A percentile compares a stretch with the other conserved stretches of the same genome.
These are phyloP conservation scores for Perkinsus olseni DNA, from an alignment of 169 alveolate genomes.

Conservation along the genomic window DNA sequence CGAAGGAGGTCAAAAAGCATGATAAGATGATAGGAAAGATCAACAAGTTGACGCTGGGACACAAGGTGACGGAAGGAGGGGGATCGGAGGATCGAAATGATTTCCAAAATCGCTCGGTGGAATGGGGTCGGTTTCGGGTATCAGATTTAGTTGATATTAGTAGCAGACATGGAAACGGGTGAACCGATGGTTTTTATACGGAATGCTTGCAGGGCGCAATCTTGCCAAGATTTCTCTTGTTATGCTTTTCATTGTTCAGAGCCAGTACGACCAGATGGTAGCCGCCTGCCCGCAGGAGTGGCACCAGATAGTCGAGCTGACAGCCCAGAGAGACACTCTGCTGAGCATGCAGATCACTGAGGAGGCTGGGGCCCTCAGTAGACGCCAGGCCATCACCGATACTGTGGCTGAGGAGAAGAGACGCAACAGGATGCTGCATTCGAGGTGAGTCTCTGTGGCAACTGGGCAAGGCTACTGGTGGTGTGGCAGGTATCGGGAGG, in stretches of 20 bases:
- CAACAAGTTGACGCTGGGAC: neutral
- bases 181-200: too few species aligned
- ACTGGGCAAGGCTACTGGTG: neutral
- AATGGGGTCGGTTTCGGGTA: too few species aligned
- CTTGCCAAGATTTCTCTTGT: too few species aligned
- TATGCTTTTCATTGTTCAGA: neutral
- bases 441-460: neutral
- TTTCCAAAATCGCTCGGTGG: neutral
- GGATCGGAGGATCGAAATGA: neutral
- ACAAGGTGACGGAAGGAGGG: neutral
- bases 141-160: too few species aligned
- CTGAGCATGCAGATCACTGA: neutral
- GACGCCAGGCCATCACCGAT: neutral
- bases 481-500: neutral
- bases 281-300: neutral
- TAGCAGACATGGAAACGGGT: too few species aligned
- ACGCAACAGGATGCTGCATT: neutral
- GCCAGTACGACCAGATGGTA: neutral
- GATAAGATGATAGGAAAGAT: neutral
- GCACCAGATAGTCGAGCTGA: neutral
- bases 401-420: neutral
- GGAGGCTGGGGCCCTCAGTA: neutral
- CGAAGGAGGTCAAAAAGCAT: neutral
- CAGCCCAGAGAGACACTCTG: neutral
- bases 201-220: too few species aligned